These are phyloP conservation scores for Priceomyces castillae DNA, from an alignment of 805 yeast genomes.

Conservation along the genomic window DNA sequence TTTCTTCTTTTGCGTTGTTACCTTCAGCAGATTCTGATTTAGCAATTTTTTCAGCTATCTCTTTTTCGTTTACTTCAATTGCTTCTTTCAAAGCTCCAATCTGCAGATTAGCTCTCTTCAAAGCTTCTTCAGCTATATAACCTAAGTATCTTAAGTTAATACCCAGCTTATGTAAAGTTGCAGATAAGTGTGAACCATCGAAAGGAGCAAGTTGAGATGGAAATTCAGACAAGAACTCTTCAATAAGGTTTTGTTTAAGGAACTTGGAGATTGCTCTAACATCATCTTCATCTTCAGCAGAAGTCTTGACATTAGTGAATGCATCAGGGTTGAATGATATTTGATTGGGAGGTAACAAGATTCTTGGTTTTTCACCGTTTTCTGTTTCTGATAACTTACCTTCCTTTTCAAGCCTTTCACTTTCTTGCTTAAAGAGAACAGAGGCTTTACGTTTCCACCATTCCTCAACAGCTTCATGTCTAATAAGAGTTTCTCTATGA, in stretches of 20 bases:
- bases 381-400: slow-evolving; percentile 27
- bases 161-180: slow-evolving; percentile 73
- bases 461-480: slow-evolving; percentile 86
- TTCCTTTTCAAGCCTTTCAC: slow-evolving; percentile 45
- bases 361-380: slow-evolving; percentile 44
- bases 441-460: slow-evolving; percentile 81
- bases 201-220: slow-evolving; percentile 62
- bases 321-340: slow-evolving; percentile 80
- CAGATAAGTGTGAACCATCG: slow-evolving; percentile 75
- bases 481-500: slow-evolving; percentile 71
- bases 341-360: slow-evolving; percentile 50
- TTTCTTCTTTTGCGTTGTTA: slow-evolving; percentile 24
- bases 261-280: slow-evolving; percentile 70
- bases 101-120: neutral
- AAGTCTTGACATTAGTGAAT: slow-evolving; percentile 44
- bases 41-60: slow-evolving; percentile 22
- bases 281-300: slow-evolving; percentile 53
- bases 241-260: slow-evolving; percentile 57
- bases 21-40: slow-evolving; percentile 21
- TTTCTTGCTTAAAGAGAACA: slow-evolving; percentile 46
- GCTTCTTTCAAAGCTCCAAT: slow-evolving; percentile 13
- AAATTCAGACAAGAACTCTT: slow-evolving; percentile 58
- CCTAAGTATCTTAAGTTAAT: slow-evolving; percentile 89
- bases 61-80: slow-evolving; percentile 24
- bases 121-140: slow-evolving; percentile 39